These are phyloP conservation scores for Megacollybia marginata DNA, from an alignment of 768 basidiomycete genomes.

Conservation along the genomic window DNA sequence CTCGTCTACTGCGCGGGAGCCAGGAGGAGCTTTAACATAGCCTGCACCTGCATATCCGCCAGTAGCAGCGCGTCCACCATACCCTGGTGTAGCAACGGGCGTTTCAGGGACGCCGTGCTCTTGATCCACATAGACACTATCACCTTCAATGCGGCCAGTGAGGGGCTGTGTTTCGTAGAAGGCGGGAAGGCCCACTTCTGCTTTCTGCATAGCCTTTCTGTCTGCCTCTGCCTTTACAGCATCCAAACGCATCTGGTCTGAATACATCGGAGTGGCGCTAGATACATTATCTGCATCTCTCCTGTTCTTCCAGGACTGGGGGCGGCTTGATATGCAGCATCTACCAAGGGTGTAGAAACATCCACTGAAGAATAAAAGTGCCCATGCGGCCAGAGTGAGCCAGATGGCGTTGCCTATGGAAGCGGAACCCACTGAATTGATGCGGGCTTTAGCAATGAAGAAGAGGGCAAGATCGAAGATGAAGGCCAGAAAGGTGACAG, in stretches of 20 bases:
- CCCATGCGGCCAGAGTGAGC: conserved; percentile 82
- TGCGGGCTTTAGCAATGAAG: conserved; percentile 79
- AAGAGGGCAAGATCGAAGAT: conserved; percentile 91
- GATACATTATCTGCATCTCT: conserved; percentile 18
- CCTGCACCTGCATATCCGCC: conserved; percentile 39
- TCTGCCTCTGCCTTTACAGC: conserved; percentile 85
- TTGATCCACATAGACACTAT: conserved; percentile 42
- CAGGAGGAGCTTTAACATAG: conserved; percentile 57
- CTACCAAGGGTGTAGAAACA: conserved; percentile 82
- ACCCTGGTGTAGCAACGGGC: conserved; percentile 18
- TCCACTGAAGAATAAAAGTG: conserved; percentile 84
- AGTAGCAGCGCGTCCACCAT: conserved; percentile 24
- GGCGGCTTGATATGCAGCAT: conserved; percentile 68
- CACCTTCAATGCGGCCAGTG: conserved; percentile 49
- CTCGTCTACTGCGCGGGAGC: conserved; percentile 68
- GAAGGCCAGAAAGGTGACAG: conserved; percentile 77
- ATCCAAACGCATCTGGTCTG: conserved; percentile 70
- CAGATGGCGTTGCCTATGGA: conserved; percentile 84
- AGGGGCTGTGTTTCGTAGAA: conserved; percentile 74
- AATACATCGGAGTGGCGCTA: conserved; percentile 29
- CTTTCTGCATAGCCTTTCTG: conserved; percentile 61
- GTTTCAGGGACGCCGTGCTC: conserved; percentile 16
- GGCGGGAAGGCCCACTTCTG: conserved; percentile 63
- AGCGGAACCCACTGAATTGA: conserved; percentile 74
- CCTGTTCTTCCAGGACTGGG: conserved; percentile 29